Evolutionary conservation across 2,329 filamentous ascomycete species (phyloP).

Genomic region (Penicillium sclerotigenum): DNA sequence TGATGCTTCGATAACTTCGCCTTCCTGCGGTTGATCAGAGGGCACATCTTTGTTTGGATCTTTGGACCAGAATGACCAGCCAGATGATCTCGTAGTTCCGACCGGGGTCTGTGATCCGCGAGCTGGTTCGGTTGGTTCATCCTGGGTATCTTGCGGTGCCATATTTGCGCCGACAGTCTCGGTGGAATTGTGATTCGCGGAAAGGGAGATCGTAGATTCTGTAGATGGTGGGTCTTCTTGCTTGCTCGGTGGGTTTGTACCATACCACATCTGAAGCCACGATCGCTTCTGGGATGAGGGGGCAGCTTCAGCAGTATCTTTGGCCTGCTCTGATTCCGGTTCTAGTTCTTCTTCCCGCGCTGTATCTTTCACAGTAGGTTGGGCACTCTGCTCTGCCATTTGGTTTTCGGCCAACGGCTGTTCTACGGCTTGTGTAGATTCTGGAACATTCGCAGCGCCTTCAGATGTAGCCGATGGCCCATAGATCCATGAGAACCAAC

Average conservation of each 20-base stretch:
- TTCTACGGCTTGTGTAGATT: conserved; percentile 15
- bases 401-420: conserved; percentile 9
- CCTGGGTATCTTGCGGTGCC: conserved; percentile 18
- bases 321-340: neutral
- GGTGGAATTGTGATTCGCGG: conserved; percentile 10
- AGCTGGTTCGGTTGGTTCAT: conserved; percentile 23
- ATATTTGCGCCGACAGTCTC: conserved; percentile 14
- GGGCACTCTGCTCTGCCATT: conserved; percentile 9
- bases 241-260: conserved; percentile 25
- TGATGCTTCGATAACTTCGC: conserved; percentile 25
- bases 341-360: conserved; percentile 16
- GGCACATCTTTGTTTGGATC: conserved; percentile 30
- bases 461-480: conserved; percentile 17
- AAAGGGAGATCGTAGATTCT: conserved; percentile 8
- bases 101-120: conserved; percentile 21
- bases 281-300: conserved; percentile 37
- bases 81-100: conserved; percentile 31
- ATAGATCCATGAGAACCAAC: conserved; percentile 43
- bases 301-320: conserved; percentile 4
- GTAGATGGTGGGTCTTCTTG: conserved; percentile 23
- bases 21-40: conserved; percentile 25
- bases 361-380: conserved; percentile 6
- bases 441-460: conserved; percentile 5
- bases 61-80: conserved; percentile 45
- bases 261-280: conserved; percentile 47